phyloP scores from a whole-genome alignment of 169 alveolate genomes.

The Eimeria necatrix region DNA sequence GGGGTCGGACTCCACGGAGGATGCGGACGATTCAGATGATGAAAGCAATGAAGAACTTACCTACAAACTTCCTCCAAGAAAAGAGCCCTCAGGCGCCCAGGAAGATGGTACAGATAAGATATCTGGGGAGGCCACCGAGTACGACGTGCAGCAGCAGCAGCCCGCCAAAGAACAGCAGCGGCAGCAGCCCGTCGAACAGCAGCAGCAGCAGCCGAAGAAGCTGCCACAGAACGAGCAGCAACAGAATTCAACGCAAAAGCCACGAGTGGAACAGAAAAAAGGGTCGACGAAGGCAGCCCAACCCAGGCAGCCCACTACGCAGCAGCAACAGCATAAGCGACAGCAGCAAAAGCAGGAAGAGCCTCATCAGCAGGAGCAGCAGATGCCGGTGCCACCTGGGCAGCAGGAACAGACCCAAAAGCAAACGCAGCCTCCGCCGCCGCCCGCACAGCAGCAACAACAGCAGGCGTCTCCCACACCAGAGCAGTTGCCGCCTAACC shows the following conservation, averaged over 20 bases:
- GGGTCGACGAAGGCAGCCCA: not conserved
- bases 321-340: not conserved
- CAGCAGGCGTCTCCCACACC: conserved; percentile 8
- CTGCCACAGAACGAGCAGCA: not conserved
- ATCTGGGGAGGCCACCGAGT: not conserved
- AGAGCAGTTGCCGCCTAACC: not conserved
- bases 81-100: not conserved
- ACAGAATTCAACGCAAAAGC: not conserved
- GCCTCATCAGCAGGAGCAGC: not conserved
- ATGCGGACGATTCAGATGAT: not conserved
- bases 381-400: not conserved
- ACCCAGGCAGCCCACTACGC: not conserved
- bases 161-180: not conserved
- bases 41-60: not conserved
- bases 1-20: not conserved
- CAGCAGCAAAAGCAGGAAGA: not conserved
- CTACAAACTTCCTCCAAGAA: not conserved
- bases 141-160: not conserved
- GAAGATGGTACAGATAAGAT: not conserved
- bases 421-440: not conserved
- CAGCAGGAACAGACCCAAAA: not conserved
- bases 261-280: not conserved
- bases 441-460: conserved; percentile 1
- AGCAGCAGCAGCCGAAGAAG: not conserved
- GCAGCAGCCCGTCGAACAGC: not conserved